A percentile compares a stretch with the other conserved stretches of the same genome.
Conservation (phyloP, 768 basidiomycete genomes). For the Xerocomellus dryophilus region DNA sequence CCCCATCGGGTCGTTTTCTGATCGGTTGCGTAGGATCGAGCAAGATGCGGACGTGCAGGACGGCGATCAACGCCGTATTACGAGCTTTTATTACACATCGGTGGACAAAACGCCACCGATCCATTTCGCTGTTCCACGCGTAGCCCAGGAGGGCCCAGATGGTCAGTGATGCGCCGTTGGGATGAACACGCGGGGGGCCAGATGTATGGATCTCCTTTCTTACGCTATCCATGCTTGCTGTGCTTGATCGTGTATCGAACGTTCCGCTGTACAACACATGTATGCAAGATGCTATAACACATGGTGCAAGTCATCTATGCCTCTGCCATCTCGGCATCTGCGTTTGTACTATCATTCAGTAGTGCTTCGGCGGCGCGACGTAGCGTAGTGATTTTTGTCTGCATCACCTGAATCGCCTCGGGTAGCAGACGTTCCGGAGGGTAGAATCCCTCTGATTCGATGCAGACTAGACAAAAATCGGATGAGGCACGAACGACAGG, state of each 20-base stretch:
- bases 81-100: constrained; percentile 36
- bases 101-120: constrained; percentile 34
- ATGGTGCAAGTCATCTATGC: constrained; percentile 16
- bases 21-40: constrained; percentile 22
- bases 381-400: constrained; percentile 67
- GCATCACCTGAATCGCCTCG: constrained; percentile 78
- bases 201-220: neutral
- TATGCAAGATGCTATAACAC: constrained; percentile 1
- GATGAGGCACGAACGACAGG: neutral
- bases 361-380: constrained; percentile 58
- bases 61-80: constrained; percentile 28
- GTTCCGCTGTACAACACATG: constrained; percentile 1
- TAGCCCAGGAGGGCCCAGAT: constrained; percentile 2
- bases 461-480: constrained; percentile 55
- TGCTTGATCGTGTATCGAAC: neutral
- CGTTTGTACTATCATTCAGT: constrained; percentile 41
- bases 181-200: neutral
- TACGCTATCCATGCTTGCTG: neutral
- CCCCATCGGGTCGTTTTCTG: neutral
- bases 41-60: constrained; percentile 15
- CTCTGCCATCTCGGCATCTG: constrained; percentile 56
- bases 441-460: constrained; percentile 91
- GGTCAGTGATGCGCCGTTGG: constrained; percentile 4
- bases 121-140: constrained; percentile 25
- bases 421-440: constrained; percentile 77